phyloP scores from a whole-genome alignment of 179 eudicot genomes.

The Camellia oleifera region DNA sequence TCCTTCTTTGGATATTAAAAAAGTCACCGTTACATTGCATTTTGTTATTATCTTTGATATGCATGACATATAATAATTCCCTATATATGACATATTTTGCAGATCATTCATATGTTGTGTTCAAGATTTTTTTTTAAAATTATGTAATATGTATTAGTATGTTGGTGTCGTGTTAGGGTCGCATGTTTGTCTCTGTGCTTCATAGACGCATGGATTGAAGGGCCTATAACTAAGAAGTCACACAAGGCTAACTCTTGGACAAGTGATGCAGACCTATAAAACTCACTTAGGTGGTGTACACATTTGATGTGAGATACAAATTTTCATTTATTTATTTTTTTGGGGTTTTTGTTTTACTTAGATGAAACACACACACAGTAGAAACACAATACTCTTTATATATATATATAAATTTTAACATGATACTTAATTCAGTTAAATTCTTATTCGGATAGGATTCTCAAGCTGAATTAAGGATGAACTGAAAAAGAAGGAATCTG shows the following conservation, averaged over 20 bases:
- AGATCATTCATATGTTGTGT: no score
- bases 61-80: no score
- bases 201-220: no score
- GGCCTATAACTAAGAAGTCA: not conserved
- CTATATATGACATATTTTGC: no score
- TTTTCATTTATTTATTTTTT: not conserved
- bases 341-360: not conserved
- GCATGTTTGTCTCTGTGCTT: no score
- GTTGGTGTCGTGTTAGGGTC: no score
- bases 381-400: not conserved
- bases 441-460: slow-evolving; percentile 1
- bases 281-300: not conserved
- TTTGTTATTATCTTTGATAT: no score
- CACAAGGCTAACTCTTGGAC: not conserved
- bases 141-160: no score
- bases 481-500: not conserved
- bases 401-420: not conserved
- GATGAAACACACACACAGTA: no score
- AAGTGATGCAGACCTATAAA: not conserved
- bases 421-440: not conserved
- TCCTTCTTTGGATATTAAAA: no score
- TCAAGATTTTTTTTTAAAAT: no score
- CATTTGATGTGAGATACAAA: not conserved
- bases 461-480: not conserved
- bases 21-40: no score